Conservation (phyloP, 169 alveolate genomes). For the Plasmodium inui region DNA sequence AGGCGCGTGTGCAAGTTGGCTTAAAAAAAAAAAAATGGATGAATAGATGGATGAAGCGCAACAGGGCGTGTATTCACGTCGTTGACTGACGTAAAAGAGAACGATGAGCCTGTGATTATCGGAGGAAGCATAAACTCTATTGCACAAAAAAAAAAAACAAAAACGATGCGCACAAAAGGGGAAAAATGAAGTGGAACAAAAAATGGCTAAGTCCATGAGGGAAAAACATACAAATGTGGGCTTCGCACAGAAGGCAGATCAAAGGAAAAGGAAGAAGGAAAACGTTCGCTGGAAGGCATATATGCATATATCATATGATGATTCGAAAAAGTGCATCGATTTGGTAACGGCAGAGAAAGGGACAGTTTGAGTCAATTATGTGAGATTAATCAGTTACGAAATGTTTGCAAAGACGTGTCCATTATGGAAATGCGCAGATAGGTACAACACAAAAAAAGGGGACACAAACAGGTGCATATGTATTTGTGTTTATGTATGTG, state of each 20-base stretch:
- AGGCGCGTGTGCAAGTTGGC: not conserved
- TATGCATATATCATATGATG: not conserved
- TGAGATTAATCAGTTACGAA: not conserved
- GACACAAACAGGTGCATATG: conserved; percentile 1
- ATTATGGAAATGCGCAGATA: not conserved
- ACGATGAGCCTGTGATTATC: not conserved
- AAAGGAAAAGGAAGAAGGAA: not conserved
- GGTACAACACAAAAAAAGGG: not conserved
- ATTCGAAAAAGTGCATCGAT: not conserved
- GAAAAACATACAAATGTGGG: not conserved
- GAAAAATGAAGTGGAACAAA: not conserved
- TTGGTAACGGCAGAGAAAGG: not conserved
- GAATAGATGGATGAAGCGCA: not conserved
- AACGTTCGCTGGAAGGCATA: not conserved
- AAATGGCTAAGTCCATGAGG: not conserved
- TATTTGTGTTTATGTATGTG: not conserved
- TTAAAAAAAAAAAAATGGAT: not conserved
- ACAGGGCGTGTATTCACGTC: not conserved
- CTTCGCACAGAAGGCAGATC: not conserved
- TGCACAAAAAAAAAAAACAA: not conserved
- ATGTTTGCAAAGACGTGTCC: not conserved
- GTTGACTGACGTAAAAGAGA: not conserved
- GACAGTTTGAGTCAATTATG: not conserved
- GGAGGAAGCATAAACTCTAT: not conserved
- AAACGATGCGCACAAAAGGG: not conserved